Evolutionary conservation across 1,284 basidiomycete genomes (phyloP).

Genomic region (Trichosporon asahii): DNA sequence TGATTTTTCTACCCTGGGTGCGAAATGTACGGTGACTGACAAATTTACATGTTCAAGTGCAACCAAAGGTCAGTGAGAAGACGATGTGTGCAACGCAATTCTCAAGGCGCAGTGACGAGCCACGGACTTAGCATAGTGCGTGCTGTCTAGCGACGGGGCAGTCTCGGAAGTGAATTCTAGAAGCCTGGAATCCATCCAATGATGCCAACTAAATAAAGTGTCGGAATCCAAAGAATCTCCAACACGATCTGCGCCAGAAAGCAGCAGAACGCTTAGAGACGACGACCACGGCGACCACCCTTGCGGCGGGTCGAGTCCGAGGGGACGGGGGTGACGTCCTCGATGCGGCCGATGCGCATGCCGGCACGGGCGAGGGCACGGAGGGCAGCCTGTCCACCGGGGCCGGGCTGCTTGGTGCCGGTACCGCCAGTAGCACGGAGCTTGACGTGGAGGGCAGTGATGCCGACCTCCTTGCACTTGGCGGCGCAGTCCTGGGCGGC

Average conservation of each 20-base stretch:
- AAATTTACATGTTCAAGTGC: neutral
- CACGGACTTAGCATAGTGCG: constrained; percentile 28
- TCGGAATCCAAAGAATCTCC: neutral
- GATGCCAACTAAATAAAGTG: constrained; percentile 3
- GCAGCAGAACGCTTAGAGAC: constrained; percentile 59
- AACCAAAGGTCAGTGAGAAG: neutral
- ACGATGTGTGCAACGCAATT: neutral
- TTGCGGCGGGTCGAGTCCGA: constrained; percentile 97
- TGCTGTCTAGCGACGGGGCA: constrained; percentile 26
- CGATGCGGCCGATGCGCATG: constrained; percentile 97
- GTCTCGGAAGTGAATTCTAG: constrained; percentile 13
- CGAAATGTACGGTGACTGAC: neutral
- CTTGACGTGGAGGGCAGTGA: constrained; percentile 84
- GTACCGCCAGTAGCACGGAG: constrained; percentile 98
- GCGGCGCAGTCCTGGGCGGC: constrained; percentile 95
- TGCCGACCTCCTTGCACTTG: constrained; percentile 97
- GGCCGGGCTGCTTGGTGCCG: constrained; percentile 97
- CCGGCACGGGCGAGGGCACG: constrained; percentile 97
- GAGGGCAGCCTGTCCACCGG: constrained; percentile 96
- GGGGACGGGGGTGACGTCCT: constrained; percentile 91
- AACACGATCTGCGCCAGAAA: constrained; percentile 7
- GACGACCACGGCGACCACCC: constrained; percentile 99
- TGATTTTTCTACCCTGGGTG: neutral
- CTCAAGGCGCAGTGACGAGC: constrained; percentile 15
- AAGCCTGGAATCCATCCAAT: constrained; percentile 7